Evolutionary conservation across 768 basidiomycete species (phyloP).

Genomic region (Favolaschia claudopus): DNA sequence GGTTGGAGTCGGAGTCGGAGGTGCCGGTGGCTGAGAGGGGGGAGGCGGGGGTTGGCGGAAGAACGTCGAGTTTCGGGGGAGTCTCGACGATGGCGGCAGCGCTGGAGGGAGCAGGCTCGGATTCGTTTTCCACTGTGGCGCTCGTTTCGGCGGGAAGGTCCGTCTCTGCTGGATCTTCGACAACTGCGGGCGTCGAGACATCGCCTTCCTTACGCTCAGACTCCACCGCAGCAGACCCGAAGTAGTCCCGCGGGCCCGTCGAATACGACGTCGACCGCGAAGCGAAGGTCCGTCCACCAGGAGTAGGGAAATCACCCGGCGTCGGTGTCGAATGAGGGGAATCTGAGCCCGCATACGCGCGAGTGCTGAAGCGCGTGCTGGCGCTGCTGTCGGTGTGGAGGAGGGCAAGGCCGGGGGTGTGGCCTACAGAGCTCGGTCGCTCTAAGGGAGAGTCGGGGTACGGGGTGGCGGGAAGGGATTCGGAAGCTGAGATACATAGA

Average conservation of each 20-base stretch:
- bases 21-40: not conserved
- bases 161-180: not conserved
- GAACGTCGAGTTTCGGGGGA: not conserved
- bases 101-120: not conserved
- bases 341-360: constrained; percentile 6
- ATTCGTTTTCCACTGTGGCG: not conserved
- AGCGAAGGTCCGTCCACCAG: too few species aligned
- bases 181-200: too few species aligned
- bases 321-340: not conserved
- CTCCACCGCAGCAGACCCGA: too few species aligned
- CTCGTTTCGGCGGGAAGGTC: not conserved
- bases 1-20: not conserved
- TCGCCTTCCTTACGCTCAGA: too few species aligned
- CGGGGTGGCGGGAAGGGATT: not conserved
- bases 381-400: constrained; percentile 6
- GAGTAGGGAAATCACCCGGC: too few species aligned
- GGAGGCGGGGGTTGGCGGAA: not conserved
- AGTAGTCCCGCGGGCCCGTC: too few species aligned
- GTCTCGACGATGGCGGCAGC: not conserved
- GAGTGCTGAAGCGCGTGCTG: constrained; percentile 11
- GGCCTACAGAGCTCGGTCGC: not conserved
- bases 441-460: not conserved
- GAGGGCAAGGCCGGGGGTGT: not conserved
- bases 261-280: too few species aligned
- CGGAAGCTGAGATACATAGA: not conserved